These are phyloP conservation scores for Pinus tabuliformis DNA, from an alignment of 75 land plant genomes.

Conservation along the genomic window DNA sequence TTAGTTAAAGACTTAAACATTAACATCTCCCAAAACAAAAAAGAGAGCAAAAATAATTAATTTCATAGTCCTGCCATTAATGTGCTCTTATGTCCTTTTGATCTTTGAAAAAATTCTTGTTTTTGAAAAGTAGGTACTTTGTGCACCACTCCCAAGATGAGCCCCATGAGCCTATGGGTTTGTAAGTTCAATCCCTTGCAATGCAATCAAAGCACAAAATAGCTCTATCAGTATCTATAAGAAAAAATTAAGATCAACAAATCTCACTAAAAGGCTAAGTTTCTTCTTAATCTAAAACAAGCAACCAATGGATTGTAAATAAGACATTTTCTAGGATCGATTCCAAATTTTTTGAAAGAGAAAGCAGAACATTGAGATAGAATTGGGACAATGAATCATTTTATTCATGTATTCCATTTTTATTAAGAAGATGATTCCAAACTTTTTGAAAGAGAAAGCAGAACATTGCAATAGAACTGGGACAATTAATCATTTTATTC, in stretches of 20 bases:
- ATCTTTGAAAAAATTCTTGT: slow-evolving; percentile 91
- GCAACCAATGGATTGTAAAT: background rate
- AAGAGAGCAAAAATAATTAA: background rate
- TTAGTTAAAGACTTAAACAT: too few relatives aligned
- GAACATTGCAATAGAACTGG: too few relatives aligned
- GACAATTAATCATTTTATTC: too few relatives aligned
- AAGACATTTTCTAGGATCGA: background rate
- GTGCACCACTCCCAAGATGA: slow-evolving; percentile 84
- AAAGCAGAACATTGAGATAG: too few relatives aligned
- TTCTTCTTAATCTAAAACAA: background rate
- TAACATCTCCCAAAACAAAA: too few relatives aligned
- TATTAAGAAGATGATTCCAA: too few relatives aligned
- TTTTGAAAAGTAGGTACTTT: slow-evolving; percentile 93
- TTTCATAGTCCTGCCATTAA: slow-evolving; percentile 22
- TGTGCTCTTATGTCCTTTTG: slow-evolving; percentile 47
- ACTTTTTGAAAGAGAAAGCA: too few relatives aligned
- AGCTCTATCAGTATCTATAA: background rate
- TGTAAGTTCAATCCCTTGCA: slow-evolving; percentile 88
- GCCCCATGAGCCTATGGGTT: slow-evolving; percentile 83
- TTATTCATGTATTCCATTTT: too few relatives aligned
- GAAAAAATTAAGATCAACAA: background rate
- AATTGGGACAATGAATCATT: too few relatives aligned
- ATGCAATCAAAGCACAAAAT: background rate
- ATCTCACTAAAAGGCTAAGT: background rate
- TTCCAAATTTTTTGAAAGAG: background rate